Evolutionary conservation across 1,139 yeast genomes (phyloP).

Genomic region (Scheffersomyces titani): DNA sequence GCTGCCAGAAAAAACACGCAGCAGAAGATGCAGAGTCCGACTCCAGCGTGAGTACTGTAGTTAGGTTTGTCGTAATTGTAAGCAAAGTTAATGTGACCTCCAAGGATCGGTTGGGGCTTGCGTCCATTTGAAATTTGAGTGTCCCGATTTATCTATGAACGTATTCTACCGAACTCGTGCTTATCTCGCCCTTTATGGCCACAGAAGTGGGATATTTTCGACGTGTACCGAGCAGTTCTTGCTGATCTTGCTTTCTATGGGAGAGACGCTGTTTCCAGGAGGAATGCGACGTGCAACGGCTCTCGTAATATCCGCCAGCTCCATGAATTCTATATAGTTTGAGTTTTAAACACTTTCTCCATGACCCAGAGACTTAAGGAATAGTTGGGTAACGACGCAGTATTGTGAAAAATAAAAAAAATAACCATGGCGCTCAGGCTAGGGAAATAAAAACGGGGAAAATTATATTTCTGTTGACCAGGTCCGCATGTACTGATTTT

Average conservation of each 20-base stretch:
- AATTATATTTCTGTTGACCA: neutral
- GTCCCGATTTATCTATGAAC: neutral
- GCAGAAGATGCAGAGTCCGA: neutral
- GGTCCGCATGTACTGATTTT: neutral
- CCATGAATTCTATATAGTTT: neutral
- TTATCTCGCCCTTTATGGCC: neutral
- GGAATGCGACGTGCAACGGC: neutral
- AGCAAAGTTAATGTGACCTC: neutral
- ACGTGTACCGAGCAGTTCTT: neutral
- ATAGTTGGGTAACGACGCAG: too few relatives aligned
- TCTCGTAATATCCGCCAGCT: neutral
- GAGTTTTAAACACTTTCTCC: neutral
- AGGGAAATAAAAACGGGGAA: neutral
- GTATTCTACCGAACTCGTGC: neutral
- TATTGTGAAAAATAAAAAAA: neutral
- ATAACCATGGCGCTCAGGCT: neutral
- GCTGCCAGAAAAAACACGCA: neutral
- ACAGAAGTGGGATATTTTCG: neutral
- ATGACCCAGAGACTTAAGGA: neutral
- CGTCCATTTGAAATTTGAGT: neutral
- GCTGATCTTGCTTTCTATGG: neutral
- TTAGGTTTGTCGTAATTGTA: neutral
- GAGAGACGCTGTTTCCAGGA: neutral
- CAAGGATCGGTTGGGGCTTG: neutral
- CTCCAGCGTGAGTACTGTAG: neutral